phyloP scores from a whole-genome alignment of 2,329 filamentous ascomycete species.

The Rutstroemia sp. region DNA sequence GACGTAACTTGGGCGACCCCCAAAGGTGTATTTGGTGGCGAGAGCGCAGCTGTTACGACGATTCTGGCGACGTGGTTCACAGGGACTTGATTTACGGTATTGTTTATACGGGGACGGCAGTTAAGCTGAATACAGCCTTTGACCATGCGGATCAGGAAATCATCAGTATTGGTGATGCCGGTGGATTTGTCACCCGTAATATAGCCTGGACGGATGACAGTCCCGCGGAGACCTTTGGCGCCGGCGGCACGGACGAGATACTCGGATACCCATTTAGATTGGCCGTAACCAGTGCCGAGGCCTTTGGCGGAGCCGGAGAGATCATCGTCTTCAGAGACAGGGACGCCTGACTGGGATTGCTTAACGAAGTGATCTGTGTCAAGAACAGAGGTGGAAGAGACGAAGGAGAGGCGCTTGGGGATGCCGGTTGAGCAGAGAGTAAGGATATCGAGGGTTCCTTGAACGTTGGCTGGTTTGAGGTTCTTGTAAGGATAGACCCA shows the following conservation, averaged over 20 bases:
- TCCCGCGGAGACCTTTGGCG: slow-evolving; percentile 63
- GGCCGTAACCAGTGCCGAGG: slow-evolving; percentile 82
- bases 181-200: slow-evolving; percentile 65
- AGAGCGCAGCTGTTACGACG: slow-evolving; percentile 57
- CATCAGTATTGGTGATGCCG: slow-evolving; percentile 73
- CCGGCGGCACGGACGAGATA: slow-evolving; percentile 72
- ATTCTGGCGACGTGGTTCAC: slow-evolving; percentile 78
- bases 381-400: slow-evolving; percentile 74
- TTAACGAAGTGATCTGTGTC: slow-evolving; percentile 77
- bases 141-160: slow-evolving; percentile 79
- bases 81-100: slow-evolving; percentile 84
- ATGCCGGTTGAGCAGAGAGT: slow-evolving; percentile 69
- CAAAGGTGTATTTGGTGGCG: slow-evolving; percentile 13
- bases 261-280: slow-evolving; percentile 75
- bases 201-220: slow-evolving; percentile 78
- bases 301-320: slow-evolving; percentile 68
- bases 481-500: slow-evolving; percentile 75
- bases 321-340: slow-evolving; percentile 69
- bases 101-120: slow-evolving; percentile 67
- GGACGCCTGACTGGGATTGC: slow-evolving; percentile 58
- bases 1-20: slow-evolving; percentile 71
- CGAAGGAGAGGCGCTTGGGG: slow-evolving; percentile 73
- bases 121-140: slow-evolving; percentile 82
- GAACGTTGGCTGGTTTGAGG: slow-evolving; percentile 67
- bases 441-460: slow-evolving; percentile 71